These are phyloP conservation scores for Brasilioporus rufonigricans DNA, from an alignment of 768 basidiomycete species.

Conservation along the genomic window DNA sequence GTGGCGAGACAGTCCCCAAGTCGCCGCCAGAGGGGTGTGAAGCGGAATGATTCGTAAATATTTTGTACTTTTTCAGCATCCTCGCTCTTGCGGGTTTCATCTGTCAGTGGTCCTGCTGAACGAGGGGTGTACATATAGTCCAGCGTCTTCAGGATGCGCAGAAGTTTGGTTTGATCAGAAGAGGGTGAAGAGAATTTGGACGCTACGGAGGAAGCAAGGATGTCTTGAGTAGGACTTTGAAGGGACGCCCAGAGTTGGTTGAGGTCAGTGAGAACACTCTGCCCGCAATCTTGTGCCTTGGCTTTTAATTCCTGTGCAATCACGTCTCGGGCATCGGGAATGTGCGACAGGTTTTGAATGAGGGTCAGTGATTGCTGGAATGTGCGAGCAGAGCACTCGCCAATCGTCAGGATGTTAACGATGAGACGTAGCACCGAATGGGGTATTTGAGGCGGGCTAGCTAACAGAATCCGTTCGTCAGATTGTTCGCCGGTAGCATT, in stretches of 20 bases:
- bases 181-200: conserved; percentile 93
- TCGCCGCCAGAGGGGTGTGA: conserved; percentile 83
- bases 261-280: conserved; percentile 69
- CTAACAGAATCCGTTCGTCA: conserved; percentile 51
- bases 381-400: conserved; percentile 95
- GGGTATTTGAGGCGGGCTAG: conserved; percentile 82
- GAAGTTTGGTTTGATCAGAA: conserved; percentile 92
- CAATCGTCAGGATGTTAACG: conserved; percentile 95
- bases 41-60: conserved; percentile 91
- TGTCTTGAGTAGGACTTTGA: conserved; percentile 51
- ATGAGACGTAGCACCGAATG: conserved; percentile 83
- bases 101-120: conserved; percentile 38
- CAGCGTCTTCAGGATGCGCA: conserved; percentile 94
- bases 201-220: conserved; percentile 65
- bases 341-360: conserved; percentile 88
- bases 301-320: conserved; percentile 84
- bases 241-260: conserved; percentile 70
- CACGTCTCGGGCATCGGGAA: conserved; percentile 85
- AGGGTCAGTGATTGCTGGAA: conserved; percentile 91
- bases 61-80: conserved; percentile 80
- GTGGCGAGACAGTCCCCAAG: conserved; percentile 86
- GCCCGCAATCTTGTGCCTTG: conserved; percentile 87
- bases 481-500: conserved; percentile 16
- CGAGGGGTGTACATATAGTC: conserved; percentile 91
- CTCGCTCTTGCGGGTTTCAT: conserved; percentile 40